Evolutionary conservation across 805 yeast species (phyloP).

Genomic region (Saturnispora bothae): DNA sequence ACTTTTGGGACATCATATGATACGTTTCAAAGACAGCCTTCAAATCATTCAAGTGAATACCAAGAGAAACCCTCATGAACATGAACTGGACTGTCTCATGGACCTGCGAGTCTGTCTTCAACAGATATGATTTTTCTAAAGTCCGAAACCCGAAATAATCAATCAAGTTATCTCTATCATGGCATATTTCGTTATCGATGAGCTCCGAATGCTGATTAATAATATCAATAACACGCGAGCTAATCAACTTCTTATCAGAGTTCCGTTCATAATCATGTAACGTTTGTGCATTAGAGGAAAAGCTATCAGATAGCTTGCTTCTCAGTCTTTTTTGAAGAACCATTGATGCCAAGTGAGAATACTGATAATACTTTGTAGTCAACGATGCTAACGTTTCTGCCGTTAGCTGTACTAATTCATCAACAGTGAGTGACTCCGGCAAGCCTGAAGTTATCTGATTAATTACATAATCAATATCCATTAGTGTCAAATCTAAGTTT

Average conservation of each 20-base stretch:
- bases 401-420: constrained; percentile 37
- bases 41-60: constrained; percentile 69
- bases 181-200: constrained; percentile 59
- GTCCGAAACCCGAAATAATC: constrained; percentile 89
- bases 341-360: constrained; percentile 85
- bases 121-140: constrained; percentile 75
- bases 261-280: constrained; percentile 35
- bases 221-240: constrained; percentile 31
- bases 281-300: constrained; percentile 58
- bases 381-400: constrained; percentile 93
- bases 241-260: constrained; percentile 2
- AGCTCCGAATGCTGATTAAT: constrained; percentile 49
- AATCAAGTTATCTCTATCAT: constrained; percentile 64
- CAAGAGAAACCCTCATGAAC: constrained; percentile 84
- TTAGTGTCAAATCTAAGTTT: constrained; percentile 33
- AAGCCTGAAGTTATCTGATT: constrained; percentile 40
- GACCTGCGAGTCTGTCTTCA: constrained; percentile 52
- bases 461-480: constrained; percentile 37
- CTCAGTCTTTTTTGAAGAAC: constrained; percentile 78
- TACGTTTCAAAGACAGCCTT: constrained; percentile 70
- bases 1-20: constrained; percentile 74
- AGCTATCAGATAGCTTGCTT: constrained; percentile 69
- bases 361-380: constrained; percentile 92
- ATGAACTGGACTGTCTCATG: constrained; percentile 89
- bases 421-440: constrained; percentile 36